Evolutionary conservation across 2,329 filamentous ascomycete species (phyloP).

Genomic region (Trichoderma atrobrunneum): DNA sequence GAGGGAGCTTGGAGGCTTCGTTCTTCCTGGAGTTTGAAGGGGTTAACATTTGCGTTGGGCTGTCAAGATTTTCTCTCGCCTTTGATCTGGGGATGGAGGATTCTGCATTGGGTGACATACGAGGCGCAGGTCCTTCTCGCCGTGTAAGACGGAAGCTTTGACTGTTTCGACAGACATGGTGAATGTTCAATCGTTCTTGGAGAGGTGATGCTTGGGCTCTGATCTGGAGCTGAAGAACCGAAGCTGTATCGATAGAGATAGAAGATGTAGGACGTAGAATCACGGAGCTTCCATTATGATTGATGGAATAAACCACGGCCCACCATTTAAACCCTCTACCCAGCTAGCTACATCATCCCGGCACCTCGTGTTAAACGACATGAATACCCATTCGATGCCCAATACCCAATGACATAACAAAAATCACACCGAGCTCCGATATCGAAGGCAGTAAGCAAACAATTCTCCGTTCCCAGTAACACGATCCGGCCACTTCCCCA

Average conservation of each 20-base stretch:
- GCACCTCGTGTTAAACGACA: neutral
- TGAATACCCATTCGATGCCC: neutral
- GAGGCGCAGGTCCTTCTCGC: constrained; percentile 48
- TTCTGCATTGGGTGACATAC: constrained; percentile 34
- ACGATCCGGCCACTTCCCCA: neutral
- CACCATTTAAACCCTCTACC: neutral
- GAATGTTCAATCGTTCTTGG: neutral
- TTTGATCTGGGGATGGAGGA: neutral
- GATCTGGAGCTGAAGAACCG: neutral
- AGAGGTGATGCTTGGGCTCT: neutral
- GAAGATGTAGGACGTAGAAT: neutral
- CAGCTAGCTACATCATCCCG: neutral
- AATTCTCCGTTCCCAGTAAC: neutral
- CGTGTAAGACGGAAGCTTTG: constrained; percentile 54
- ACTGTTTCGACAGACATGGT: constrained; percentile 28
- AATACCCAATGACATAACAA: neutral
- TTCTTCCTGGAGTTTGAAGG: constrained; percentile 44
- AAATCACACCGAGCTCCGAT: constrained; percentile 10
- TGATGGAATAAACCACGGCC: neutral
- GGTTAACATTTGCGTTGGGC: neutral
- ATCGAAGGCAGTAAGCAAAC: constrained; percentile 6
- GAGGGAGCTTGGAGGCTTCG: constrained; percentile 53
- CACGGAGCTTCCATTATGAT: neutral
- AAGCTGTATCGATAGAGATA: neutral
- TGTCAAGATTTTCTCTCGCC: neutral